A percentile compares a stretch with the other conserved stretches of the same genome.
These are phyloP conservation scores for Silene coronaria DNA, from an alignment of 179 eudicot genomes.

Conservation along the genomic window DNA sequence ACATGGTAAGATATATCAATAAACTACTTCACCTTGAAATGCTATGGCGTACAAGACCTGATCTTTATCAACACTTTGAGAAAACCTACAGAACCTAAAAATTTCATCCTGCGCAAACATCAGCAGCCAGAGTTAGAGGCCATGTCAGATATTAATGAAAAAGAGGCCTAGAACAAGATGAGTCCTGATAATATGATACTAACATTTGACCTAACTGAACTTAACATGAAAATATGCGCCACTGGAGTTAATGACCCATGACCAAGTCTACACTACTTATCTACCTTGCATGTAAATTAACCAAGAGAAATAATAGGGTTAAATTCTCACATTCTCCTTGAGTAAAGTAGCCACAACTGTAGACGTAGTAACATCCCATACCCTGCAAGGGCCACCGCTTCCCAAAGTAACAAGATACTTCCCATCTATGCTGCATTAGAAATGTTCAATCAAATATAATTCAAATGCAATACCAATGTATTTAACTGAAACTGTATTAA, in stretches of 20 bases:
- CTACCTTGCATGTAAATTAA: not conserved
- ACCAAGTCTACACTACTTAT: not conserved
- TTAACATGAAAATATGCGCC: not conserved
- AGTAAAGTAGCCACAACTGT: conserved; percentile 46
- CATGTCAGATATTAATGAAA: not conserved
- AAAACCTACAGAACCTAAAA: conserved; percentile 74
- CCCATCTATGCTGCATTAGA: conserved; percentile 70
- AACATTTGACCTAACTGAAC: not conserved
- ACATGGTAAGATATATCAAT: conserved; percentile 6
- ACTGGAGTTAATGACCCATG: not conserved
- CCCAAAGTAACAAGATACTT: conserved; percentile 78
- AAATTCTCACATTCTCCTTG: conserved; percentile 55
- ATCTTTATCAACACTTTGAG: conserved; percentile 42
- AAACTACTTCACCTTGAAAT: conserved; percentile 44
- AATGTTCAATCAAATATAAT: not conserved
- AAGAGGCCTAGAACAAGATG: not conserved
- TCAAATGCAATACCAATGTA: not conserved
- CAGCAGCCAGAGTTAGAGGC: not conserved
- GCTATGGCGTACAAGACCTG: conserved; percentile 58
- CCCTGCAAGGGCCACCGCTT: conserved; percentile 78
- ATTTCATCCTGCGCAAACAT: conserved; percentile 56
- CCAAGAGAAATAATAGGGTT: not conserved
- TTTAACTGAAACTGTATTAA: not conserved
- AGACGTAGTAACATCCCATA: conserved; percentile 73
- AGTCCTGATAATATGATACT: not conserved